Base-by-base conservation (phyloP, 2,329 filamentous ascomycete species). In the Colletotrichum scovillei region DNA sequence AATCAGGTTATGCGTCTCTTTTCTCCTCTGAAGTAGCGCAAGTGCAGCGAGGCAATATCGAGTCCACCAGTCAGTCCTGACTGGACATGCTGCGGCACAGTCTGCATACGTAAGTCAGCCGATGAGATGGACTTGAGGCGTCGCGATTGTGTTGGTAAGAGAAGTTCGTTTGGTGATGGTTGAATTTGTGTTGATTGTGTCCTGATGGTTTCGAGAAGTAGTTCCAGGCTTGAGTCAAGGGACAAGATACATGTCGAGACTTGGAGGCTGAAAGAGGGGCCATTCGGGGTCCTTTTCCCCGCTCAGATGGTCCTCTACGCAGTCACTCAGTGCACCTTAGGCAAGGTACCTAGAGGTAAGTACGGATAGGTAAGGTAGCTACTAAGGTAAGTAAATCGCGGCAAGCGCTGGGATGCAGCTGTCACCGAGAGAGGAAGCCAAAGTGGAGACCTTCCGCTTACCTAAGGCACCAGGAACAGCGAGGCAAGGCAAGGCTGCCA, bases 401-500 rank as follows among this genome's bases (percentile, higher is more conserved):
- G 53, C 35, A 32, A 28, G 38, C 57, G 56, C 55, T 62, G 42
- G 38, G 65, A 62, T 60, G 63, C 69, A 60, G 56, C 63, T 71
- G 68, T 38, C 42, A 56, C 42, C 22, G n/a, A 38, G 46, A 68
- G 30, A 56, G n/a, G 55, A 26, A 62, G 57, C 46, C 66, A 55
- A 1, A 5, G 67, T 66, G 56, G 68, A 9, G 32, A 57, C 35
- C 22, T 49, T 2, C 2, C n/a, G 42, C 42, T 49, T 49, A 49
- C 42, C 42, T 49, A 49, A 49, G 19, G 42, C 38, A 7, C 16
- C 32, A 35, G 32, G 32, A 35, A 12, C 32, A 35, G 11, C 16
- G 38, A 42, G 38, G 42, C 4, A 49, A 49, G 42, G 46, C 67
- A 66, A 73, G 71, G 71, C 71, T 73, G 49, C 71, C 62, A 57